phyloP scores from a whole-genome alignment of 192 early-diverging fungal species.

The Chytriomyces sp. region DNA sequence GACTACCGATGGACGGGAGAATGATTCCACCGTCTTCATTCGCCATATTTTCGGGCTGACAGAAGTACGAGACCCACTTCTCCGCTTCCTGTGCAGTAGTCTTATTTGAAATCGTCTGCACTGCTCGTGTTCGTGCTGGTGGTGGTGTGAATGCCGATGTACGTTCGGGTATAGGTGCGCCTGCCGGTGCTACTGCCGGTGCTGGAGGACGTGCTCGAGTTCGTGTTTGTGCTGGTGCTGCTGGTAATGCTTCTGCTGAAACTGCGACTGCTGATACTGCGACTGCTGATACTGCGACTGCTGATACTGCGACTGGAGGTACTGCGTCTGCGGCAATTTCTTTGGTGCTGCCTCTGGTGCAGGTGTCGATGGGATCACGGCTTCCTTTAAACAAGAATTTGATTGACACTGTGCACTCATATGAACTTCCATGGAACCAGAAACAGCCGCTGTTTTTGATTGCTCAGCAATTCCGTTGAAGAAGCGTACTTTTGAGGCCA shows the following conservation, averaged over 20 bases:
- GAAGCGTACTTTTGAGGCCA: slow-evolving; percentile 1
- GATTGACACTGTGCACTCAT: not conserved
- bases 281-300: not conserved
- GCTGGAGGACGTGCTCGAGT: no score
- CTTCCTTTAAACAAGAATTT: not conserved
- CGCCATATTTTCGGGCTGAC: not conserved
- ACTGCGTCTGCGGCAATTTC: no score
- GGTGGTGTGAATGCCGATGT: not conserved
- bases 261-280: not conserved
- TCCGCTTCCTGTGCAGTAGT: not conserved
- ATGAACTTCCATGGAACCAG: no score
- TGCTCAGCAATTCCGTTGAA: not conserved
- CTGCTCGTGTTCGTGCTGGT: not conserved
- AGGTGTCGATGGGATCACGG: not conserved
- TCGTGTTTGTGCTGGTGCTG: no score
- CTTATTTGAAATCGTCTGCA: not conserved
- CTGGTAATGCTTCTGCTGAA: not conserved
- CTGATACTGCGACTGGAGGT: not conserved
- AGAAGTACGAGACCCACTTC: not conserved
- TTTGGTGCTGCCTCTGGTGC: not conserved
- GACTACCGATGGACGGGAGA: not conserved
- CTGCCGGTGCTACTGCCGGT: no score
- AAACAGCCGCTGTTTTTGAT: not conserved
- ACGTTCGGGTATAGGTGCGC: no score
- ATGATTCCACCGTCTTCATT: not conserved